A percentile compares a stretch with the other conserved stretches of the same genome.
phyloP scores from a whole-genome alignment of 140 eudicot species.

The Senecio squalidus region DNA sequence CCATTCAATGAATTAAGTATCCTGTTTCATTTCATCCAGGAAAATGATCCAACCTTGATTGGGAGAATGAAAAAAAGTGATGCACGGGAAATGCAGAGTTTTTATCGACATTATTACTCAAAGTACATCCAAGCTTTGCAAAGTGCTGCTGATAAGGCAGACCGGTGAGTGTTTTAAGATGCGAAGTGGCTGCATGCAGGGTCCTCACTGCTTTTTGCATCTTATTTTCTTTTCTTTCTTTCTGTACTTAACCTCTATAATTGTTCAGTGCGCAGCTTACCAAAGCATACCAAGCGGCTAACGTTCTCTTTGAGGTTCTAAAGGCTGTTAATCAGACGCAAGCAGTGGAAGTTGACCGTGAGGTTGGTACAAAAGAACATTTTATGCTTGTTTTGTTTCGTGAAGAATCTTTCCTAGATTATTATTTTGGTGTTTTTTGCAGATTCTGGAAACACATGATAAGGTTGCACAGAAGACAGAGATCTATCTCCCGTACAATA shows the following conservation, averaged over 20 bases:
- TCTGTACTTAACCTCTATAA: neutral
- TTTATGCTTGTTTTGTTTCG: neutral
- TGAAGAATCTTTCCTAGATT: neutral
- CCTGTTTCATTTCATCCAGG: conserved; percentile 36
- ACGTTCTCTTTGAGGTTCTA: no score
- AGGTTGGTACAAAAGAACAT: conserved; percentile 38
- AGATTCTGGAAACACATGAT: conserved; percentile 92
- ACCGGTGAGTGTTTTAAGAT: conserved; percentile 59
- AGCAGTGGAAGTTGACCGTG: conserved; percentile 84
- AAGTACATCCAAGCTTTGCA: conserved; percentile 97
- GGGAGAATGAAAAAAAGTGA: conserved; percentile 98
- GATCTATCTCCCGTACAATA: conserved; percentile 82
- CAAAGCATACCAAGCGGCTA: conserved; percentile 96
- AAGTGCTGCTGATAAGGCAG: conserved; percentile 98
- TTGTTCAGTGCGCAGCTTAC: conserved; percentile 89
- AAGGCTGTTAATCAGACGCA: conserved; percentile 93
- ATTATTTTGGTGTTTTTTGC: conserved; percentile 4
- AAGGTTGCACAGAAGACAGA: conserved; percentile 94
- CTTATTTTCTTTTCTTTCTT: neutral
- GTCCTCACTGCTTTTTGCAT: conserved; percentile 2
- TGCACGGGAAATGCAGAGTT: conserved; percentile 99
- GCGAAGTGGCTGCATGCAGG: conserved; percentile 38
- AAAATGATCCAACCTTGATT: conserved; percentile 89
- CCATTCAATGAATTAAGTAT: conserved; percentile 8
- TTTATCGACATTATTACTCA: conserved; percentile 90